phyloP scores from a whole-genome alignment of 2,329 filamentous ascomycete genomes.

The Neopestalotiopsis rosae region DNA sequence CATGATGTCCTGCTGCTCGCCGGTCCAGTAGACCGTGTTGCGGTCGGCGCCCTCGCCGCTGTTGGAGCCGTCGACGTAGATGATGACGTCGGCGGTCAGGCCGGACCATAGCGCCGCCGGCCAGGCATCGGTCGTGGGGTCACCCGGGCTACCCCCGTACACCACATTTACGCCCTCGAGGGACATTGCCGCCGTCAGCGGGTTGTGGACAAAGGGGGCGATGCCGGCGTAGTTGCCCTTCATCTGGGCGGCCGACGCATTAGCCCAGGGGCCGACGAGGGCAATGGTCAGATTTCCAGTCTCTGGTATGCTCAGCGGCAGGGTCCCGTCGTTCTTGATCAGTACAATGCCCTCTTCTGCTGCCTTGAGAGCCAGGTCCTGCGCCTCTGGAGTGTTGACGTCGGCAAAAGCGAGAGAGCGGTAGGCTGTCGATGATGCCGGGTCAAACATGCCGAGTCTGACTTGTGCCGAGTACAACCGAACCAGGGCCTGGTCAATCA shows the following conservation, averaged over 20 bases:
- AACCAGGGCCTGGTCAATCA: conserved; percentile 32
- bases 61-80: conserved; percentile 59
- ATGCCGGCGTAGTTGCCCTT: conserved; percentile 50
- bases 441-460: conserved; percentile 37
- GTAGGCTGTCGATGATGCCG: conserved; percentile 28
- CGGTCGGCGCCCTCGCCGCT: conserved; percentile 59
- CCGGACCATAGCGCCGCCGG: conserved; percentile 43
- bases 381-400: conserved; percentile 29
- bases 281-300: conserved; percentile 27
- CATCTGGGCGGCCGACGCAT: conserved; percentile 30
- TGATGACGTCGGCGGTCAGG: conserved; percentile 52
- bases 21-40: conserved; percentile 54
- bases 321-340: conserved; percentile 32
- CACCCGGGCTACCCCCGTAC: conserved; percentile 38
- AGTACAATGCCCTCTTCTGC: conserved; percentile 33
- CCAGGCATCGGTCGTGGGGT: conserved; percentile 36
- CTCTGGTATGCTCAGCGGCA: conserved; percentile 27
- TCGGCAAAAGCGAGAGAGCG: conserved; percentile 28
- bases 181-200: conserved; percentile 55
- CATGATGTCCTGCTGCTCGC: conserved; percentile 56
- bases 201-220: conserved; percentile 60
- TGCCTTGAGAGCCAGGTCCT: conserved; percentile 29
- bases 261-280: conserved; percentile 32
- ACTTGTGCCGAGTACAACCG: conserved; percentile 37
- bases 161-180: conserved; percentile 52